These are phyloP conservation scores for Priceomyces fermenticarens DNA, from an alignment of 805 yeast species.

Conservation along the genomic window DNA sequence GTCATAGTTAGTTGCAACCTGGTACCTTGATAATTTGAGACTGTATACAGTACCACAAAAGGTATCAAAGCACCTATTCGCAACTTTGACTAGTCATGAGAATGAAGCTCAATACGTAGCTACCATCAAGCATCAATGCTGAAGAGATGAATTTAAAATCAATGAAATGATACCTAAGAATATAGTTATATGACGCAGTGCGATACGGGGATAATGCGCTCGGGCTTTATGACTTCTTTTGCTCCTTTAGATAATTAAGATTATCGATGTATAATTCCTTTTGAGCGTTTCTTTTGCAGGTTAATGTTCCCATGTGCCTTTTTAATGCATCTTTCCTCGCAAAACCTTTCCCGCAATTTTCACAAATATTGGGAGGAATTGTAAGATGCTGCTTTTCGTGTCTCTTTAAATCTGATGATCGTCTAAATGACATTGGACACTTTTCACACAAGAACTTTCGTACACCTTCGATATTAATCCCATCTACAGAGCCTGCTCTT, in stretches of 20 bases:
- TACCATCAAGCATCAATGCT: too few species aligned
- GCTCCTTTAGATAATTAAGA: constrained; percentile 20
- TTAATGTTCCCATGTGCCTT: constrained; percentile 69
- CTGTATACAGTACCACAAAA: too few species aligned
- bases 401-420: constrained; percentile 68
- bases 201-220: too few species aligned
- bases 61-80: too few species aligned
- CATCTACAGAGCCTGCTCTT: neutral
- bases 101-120: too few species aligned
- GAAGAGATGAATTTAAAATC: too few species aligned
- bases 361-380: constrained; percentile 72
- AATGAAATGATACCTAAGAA: too few species aligned
- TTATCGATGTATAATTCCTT: constrained; percentile 40
- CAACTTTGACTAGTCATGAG: too few species aligned
- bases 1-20: too few species aligned
- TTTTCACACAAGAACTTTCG: constrained; percentile 54
- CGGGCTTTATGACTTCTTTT: neutral
- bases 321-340: constrained; percentile 81
- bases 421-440: constrained; percentile 61
- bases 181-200: too few species aligned
- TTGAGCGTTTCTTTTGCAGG: constrained; percentile 70
- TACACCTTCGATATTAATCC: constrained; percentile 5
- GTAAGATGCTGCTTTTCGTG: constrained; percentile 74
- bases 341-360: constrained; percentile 76
- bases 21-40: too few species aligned